These are phyloP conservation scores for Clathrospora elynae DNA, from an alignment of 2,329 filamentous ascomycete genomes.

Conservation along the genomic window DNA sequence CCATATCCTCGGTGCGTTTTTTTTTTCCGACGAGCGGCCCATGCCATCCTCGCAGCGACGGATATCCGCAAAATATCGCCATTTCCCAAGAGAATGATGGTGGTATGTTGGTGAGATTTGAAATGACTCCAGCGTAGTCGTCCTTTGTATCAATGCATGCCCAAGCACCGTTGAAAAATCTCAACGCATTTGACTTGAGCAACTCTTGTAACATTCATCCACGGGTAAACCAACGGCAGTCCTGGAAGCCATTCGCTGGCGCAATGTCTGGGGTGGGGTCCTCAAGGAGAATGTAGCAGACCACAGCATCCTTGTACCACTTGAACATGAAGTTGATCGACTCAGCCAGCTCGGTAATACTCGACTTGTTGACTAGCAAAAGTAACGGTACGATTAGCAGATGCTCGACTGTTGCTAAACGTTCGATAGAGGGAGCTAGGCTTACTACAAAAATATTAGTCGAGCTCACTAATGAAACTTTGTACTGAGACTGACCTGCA, in stretches of 20 bases:
- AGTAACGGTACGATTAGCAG: too few relatives aligned
- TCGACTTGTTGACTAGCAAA: constrained; percentile 16
- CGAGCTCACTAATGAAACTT: too few relatives aligned
- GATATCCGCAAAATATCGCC: not conserved
- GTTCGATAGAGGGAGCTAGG: too few relatives aligned
- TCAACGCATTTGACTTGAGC: constrained; percentile 10
- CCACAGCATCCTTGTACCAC: constrained; percentile 16
- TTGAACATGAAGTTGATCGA: constrained; percentile 26
- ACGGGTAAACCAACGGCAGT: constrained; percentile 24
- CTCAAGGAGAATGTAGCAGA: constrained; percentile 22
- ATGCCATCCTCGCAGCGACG: constrained; percentile 21
- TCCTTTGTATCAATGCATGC: not conserved
- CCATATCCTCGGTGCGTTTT: constrained; percentile 20
- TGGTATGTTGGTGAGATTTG: too few relatives aligned
- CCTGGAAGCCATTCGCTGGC: not conserved
- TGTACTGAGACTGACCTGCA: constrained; percentile 14
- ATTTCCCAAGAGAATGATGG: not conserved
- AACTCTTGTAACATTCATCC: constrained; percentile 28
- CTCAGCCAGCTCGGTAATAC: constrained; percentile 13
- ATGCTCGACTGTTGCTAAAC: too few relatives aligned
- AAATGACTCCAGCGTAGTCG: not conserved
- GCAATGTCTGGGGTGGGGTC: not conserved
- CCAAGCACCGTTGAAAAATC: constrained; percentile 7
- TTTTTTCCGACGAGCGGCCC: constrained; percentile 27
- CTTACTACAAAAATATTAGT: too few relatives aligned